phyloP scores from a whole-genome alignment of 768 basidiomycete species.

The Rhodotorula paludigena region DNA sequence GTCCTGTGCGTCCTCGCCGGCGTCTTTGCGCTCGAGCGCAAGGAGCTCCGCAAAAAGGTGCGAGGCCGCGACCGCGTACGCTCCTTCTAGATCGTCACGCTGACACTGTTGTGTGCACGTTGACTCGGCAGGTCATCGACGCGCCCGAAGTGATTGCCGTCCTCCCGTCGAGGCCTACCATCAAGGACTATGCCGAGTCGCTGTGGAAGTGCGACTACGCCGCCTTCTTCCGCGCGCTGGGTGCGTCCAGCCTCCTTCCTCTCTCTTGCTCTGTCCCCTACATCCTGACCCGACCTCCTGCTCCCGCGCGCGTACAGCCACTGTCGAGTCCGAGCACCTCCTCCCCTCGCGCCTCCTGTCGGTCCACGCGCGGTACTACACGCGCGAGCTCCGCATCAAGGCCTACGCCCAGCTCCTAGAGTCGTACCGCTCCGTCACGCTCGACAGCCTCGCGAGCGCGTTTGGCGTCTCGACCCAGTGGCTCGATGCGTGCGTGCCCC shows the following conservation, averaged over 20 bases:
- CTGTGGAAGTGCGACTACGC: constrained; percentile 91
- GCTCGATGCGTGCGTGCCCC: constrained; percentile 66
- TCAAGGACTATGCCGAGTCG: constrained; percentile 76
- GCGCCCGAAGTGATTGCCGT: constrained; percentile 84
- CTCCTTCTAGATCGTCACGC: neutral
- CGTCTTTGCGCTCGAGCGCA: constrained; percentile 67
- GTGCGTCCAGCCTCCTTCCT: constrained; percentile 49
- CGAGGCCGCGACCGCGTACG: neutral
- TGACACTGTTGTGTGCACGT: neutral
- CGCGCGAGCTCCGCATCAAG: constrained; percentile 91
- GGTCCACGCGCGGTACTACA: constrained; percentile 80
- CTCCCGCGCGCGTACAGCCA: constrained; percentile 67
- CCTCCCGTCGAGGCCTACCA: constrained; percentile 74
- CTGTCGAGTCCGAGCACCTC: constrained; percentile 79
- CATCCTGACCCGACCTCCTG: constrained; percentile 53
- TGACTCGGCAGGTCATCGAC: constrained; percentile 60
- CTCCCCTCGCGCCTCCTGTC: constrained; percentile 79
- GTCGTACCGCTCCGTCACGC: constrained; percentile 78
- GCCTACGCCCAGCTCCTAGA: constrained; percentile 91
- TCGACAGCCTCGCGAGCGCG: constrained; percentile 74
- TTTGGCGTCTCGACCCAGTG: constrained; percentile 87
- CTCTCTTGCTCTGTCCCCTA: neutral
- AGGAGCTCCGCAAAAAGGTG: constrained; percentile 89
- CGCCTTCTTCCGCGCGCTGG: constrained; percentile 85
- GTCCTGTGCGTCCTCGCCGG: constrained; percentile 75